Conservation (phyloP, 768 basidiomycete genomes). For the Hysterangium stoloniferum region DNA sequence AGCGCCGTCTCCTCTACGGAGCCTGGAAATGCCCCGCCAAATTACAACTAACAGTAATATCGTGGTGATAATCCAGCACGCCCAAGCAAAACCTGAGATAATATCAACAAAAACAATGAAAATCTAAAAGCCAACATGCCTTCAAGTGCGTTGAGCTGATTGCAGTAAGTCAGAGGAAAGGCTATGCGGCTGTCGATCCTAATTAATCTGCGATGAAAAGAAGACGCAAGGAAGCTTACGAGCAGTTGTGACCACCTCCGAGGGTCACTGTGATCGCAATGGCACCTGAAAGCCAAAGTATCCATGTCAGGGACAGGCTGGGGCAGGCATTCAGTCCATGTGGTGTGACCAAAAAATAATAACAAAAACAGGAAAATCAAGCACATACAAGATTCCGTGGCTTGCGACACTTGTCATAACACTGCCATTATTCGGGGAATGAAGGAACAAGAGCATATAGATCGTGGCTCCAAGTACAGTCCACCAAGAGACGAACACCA, state of each 20-base stretch:
- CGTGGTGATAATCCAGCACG: constrained; percentile 57
- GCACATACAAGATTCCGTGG: constrained; percentile 56
- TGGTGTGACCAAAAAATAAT: background rate
- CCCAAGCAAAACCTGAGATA: constrained; percentile 58
- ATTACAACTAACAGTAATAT: constrained; percentile 51
- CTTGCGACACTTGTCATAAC: constrained; percentile 53
- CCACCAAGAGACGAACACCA: constrained; percentile 68
- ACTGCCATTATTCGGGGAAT: constrained; percentile 37
- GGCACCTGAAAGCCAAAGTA: constrained; percentile 70
- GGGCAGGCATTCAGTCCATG: no score
- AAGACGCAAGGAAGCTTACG: constrained; percentile 28
- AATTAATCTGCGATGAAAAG: constrained; percentile 4
- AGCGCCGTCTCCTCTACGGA: constrained; percentile 61
- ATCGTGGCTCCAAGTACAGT: constrained; percentile 48
- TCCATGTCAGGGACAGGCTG: constrained; percentile 65
- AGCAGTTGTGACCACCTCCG: constrained; percentile 66
- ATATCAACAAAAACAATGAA: background rate
- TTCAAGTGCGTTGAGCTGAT: constrained; percentile 67
- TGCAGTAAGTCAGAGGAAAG: constrained; percentile 60
- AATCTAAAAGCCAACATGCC: background rate
- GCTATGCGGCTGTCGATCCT: constrained; percentile 35
- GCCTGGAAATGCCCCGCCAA: constrained; percentile 49
- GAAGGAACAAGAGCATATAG: constrained; percentile 48
- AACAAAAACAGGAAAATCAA: background rate
- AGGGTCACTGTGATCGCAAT: constrained; percentile 59